Evolutionary conservation across 2,329 filamentous ascomycete species (phyloP), one percentile per base, ranked within the genome.

Genomic region (Epichloe typhina): DNA sequence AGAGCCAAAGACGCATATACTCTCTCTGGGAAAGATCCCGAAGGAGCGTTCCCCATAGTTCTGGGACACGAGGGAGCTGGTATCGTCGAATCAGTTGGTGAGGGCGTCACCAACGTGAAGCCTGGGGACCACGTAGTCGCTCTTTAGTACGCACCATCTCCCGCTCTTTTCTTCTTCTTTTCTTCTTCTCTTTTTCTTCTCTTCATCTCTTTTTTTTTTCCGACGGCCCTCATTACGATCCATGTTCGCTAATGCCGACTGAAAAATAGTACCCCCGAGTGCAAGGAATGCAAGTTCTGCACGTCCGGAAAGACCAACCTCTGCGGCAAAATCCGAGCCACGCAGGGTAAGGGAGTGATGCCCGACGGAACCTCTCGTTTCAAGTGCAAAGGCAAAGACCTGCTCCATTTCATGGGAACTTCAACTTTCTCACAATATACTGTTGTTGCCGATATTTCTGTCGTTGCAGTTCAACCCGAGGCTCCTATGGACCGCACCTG

Each of bases 381-480:
- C 82, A 88, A 80, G 71, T 89, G 84, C 78, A 93, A 91, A 71
- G 93, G 93, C 70, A 84, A 96, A 74, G 86, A 95, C 62, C 79
- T 98, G 55, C 82, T 97, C 53, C 93, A 97, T 75, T 98, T 97
- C 76, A 98, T 98, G 93, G 93, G 93, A 63, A 95, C 88, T 51
- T 96, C 90, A 38, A 98, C 93, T 61, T 98, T 98, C 77, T 95
- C 88, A 35, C 93, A 98, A 73, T 98, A 95, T 75, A 97, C 93
- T 52, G 93, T 98, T 57, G 88, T 98, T 38, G 91, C 93, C 67
- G 93, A 98, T 69, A 97, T 98, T 72, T 96, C 90, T 46, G 93
- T 96, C 52, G 93, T 98, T 31, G 86, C 90, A 55, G 89, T 98
- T 59, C 90, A 90, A 61, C 79, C 81, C 54, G 83, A 95, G 62